Evolutionary conservation across 805 yeast species (phyloP).

Genomic region (Lipomyces sp.): DNA sequence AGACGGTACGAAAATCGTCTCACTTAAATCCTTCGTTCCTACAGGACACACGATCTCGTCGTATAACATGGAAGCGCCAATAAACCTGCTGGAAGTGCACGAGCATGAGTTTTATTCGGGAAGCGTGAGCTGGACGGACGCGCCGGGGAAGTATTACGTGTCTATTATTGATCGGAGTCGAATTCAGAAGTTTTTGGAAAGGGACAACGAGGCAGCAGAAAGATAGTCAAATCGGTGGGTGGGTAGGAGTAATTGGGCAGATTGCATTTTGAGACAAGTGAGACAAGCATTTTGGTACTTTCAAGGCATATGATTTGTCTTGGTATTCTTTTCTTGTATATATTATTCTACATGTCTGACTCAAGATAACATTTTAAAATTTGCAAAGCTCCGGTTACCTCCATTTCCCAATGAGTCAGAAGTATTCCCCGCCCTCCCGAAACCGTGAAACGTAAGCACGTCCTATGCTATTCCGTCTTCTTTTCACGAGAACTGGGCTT

Average conservation of each 20-base stretch:
- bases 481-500: too few species aligned
- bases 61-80: constrained; percentile 52
- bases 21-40: constrained; percentile 75
- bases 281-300: neutral
- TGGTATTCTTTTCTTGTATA: too few species aligned
- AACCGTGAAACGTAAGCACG: too few species aligned
- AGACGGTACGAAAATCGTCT: constrained; percentile 74
- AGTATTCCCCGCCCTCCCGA: too few species aligned
- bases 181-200: constrained; percentile 21
- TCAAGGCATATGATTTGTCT: neutral
- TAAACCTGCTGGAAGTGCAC: constrained; percentile 63
- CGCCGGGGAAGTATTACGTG: constrained; percentile 73
- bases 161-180: constrained; percentile 55
- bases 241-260: neutral
- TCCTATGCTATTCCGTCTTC: too few species aligned
- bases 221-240: neutral
- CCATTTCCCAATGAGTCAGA: too few species aligned
- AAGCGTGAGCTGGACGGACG: constrained; percentile 84
- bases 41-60: constrained; percentile 64
- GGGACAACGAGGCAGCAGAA: neutral
- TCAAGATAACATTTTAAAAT: too few species aligned
- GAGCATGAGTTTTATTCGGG: constrained; percentile 61
- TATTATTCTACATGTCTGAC: too few species aligned
- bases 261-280: neutral
- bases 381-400: too few species aligned